A percentile compares a stretch with the other conserved stretches of the same genome.
phyloP scores from a whole-genome alignment of 2,329 filamentous ascomycete species.

The Aciculosporium take region DNA sequence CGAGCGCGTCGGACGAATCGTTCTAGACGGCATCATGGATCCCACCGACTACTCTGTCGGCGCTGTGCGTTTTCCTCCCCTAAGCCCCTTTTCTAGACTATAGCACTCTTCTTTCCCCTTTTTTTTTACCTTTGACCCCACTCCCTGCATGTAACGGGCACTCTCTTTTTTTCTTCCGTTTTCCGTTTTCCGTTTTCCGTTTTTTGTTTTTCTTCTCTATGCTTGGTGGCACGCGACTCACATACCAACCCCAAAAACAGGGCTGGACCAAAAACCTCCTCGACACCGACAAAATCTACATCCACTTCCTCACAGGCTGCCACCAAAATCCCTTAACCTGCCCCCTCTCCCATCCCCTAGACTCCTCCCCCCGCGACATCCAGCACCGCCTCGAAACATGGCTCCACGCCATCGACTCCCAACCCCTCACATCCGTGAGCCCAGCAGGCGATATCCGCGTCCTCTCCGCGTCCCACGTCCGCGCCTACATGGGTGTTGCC shows the following conservation, averaged over 20 bases:
- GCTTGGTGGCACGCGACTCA: too few relatives aligned
- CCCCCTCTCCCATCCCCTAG: conserved; percentile 1
- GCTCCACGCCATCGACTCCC: conserved; percentile 9
- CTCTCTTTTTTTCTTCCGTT: background rate
- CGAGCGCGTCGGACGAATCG: conserved; percentile 20
- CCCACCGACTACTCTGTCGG: conserved; percentile 17
- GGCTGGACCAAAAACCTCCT: conserved; percentile 18
- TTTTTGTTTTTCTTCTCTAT: too few relatives aligned
- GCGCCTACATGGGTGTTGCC: conserved; percentile 10
- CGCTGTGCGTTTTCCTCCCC: conserved; percentile 11
- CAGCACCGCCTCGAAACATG: conserved; percentile 14
- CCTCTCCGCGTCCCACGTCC: conserved; percentile 12
- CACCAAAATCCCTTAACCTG: conserved; percentile 10
- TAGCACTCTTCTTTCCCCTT: too few relatives aligned
- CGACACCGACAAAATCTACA: conserved; percentile 18
- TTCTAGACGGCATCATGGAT: conserved; percentile 19
- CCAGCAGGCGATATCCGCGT: conserved; percentile 8
- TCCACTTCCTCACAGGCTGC: conserved; percentile 18
- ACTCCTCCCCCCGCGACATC: conserved; percentile 5
- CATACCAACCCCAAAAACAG: too few relatives aligned
- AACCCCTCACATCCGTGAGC: conserved; percentile 11
- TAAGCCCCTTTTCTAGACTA: too few relatives aligned
- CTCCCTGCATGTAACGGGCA: too few relatives aligned
- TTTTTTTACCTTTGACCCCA: background rate
- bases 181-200: background rate